Conservation (phyloP, 345 rosid species). For the Toxicodendron radicans region DNA sequence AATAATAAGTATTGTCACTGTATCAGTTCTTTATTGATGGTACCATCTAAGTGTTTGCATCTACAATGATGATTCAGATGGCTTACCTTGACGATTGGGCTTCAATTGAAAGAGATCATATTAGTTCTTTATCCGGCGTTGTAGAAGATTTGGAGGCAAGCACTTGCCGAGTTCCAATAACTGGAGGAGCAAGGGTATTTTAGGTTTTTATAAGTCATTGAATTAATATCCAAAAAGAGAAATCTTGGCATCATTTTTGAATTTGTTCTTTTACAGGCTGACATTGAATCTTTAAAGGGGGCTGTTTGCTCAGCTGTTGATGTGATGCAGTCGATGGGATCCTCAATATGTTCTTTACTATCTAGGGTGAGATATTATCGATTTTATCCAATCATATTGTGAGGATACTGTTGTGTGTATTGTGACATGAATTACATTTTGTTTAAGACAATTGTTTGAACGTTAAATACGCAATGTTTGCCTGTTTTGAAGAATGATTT, state of each 20-base stretch:
- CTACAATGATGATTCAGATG: conserved; percentile 52
- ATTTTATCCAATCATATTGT: not conserved
- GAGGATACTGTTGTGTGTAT: not conserved
- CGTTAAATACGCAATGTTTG: not conserved
- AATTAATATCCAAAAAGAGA: conserved; percentile 15
- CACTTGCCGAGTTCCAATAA: conserved; percentile 88
- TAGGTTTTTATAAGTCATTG: conserved; percentile 6
- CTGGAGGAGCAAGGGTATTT: conserved; percentile 82
- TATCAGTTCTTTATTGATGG: conserved; percentile 9
- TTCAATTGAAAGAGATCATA: conserved; percentile 74
- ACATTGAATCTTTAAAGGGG: conserved; percentile 66
- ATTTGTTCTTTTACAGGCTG: conserved; percentile 55
- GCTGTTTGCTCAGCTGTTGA: conserved; percentile 89
- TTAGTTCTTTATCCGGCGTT: conserved; percentile 71
- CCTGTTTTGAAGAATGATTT: not conserved
- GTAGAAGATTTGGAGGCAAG: conserved; percentile 87
- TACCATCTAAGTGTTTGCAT: conserved; percentile 21
- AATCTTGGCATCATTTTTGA: conserved; percentile 20
- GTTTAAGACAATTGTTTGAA: not conserved
- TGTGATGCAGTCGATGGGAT: conserved; percentile 90
- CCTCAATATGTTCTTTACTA: conserved; percentile 63
- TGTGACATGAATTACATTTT: not conserved
- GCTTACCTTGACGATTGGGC: conserved; percentile 82
- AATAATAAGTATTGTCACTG: not conserved
- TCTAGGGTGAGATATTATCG: conserved; percentile 58